A percentile compares a stretch with the other conserved stretches of the same genome.
These are phyloP conservation scores for Paramecium caudatum DNA, from an alignment of 73 alveolate species.

Conservation along the genomic window DNA sequence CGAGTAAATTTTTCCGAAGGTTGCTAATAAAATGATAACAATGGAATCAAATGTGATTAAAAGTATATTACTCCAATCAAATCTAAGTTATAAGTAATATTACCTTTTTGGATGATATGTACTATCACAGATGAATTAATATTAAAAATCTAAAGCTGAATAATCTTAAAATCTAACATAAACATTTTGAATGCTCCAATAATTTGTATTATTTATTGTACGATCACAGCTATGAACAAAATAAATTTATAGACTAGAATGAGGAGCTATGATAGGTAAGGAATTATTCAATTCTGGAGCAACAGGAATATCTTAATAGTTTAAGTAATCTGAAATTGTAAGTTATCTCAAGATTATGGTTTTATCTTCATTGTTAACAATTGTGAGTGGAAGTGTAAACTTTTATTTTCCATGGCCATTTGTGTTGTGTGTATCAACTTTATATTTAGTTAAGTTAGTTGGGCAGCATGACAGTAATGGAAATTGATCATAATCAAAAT, in stretches of 20 bases:
- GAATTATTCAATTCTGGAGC: background rate
- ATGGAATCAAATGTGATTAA: slow-evolving; percentile 32
- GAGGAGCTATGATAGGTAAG: background rate
- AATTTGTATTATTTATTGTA: background rate
- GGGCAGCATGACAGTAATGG: slow-evolving; percentile 61
- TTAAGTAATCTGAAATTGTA: slow-evolving; percentile 28
- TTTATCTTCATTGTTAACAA: background rate
- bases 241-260: background rate
- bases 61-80: slow-evolving; percentile 63
- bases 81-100: background rate
- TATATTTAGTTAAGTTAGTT: background rate
- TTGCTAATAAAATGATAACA: background rate
- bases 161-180: slow-evolving; percentile 16
- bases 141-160: slow-evolving; percentile 26
- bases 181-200: slow-evolving; percentile 44
- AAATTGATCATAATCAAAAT: slow-evolving; percentile 49
- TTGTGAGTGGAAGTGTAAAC: slow-evolving; percentile 17
- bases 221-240: slow-evolving; percentile 8
- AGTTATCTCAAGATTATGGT: slow-evolving; percentile 8
- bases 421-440: background rate
- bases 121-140: slow-evolving; percentile 55
- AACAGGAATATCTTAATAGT: slow-evolving; percentile 13
- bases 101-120: slow-evolving; percentile 57
- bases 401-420: background rate
- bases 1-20: slow-evolving; percentile 51